Conservation (phyloP, 331 rosid species). For the Prunus yedoensis region DNA sequence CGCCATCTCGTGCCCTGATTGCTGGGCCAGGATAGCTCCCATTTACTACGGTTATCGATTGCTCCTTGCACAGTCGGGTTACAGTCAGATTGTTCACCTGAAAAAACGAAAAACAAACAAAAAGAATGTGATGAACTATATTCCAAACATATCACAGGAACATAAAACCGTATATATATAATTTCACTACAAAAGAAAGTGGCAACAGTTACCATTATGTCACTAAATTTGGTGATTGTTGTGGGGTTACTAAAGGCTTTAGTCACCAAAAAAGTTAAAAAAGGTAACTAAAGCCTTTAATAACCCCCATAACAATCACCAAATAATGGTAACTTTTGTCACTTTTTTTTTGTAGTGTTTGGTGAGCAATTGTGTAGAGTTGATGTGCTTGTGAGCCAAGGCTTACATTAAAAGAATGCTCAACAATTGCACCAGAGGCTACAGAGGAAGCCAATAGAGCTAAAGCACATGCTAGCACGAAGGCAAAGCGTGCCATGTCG, state of each 20-base stretch:
- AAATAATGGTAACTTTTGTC: no score
- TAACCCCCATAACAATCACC: no score
- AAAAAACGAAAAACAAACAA: neutral
- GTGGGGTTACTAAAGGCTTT: no score
- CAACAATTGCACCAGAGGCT: conserved; percentile 53
- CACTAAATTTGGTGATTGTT: no score
- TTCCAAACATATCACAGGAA: neutral
- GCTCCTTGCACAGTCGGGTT: conserved; percentile 28
- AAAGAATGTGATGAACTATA: neutral
- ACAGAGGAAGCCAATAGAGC: conserved; percentile 49
- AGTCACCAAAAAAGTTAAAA: no score
- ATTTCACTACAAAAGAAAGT: no score
- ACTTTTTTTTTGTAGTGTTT: no score
- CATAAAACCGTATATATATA: no score
- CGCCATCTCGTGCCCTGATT: conserved; percentile 35
- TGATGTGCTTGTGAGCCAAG: neutral
- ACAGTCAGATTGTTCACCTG: conserved; percentile 37
- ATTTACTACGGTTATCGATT: conserved; percentile 42
- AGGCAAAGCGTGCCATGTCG: conserved; percentile 33
- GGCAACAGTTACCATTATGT: no score
- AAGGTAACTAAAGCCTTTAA: no score
- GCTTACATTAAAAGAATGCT: conserved; percentile 53
- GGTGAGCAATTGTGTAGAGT: neutral
- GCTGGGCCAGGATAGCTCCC: conserved; percentile 46
- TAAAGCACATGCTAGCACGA: conserved; percentile 45